These are phyloP conservation scores for Tolypocladium album DNA, from an alignment of 2,329 filamentous ascomycete genomes.

Conservation along the genomic window DNA sequence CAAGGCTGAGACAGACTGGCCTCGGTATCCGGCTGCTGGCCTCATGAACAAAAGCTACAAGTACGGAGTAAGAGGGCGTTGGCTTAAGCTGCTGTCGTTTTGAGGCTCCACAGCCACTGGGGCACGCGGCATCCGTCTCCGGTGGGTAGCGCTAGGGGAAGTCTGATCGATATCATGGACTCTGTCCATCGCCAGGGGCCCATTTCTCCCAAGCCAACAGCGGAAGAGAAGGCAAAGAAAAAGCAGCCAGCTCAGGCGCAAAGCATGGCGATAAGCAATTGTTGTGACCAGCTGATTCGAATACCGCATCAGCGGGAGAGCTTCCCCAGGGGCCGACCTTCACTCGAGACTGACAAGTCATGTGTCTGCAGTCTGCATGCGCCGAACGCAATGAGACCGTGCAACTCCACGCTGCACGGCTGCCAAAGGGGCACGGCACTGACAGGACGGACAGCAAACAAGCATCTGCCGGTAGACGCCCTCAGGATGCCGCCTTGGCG, in stretches of 20 bases:
- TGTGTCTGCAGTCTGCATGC: not conserved
- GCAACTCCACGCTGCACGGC: not conserved
- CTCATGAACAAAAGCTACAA: not conserved
- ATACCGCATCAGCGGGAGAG: not conserved
- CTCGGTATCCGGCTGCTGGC: constrained; percentile 4
- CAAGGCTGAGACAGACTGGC: constrained; percentile 19
- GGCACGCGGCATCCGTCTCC: not conserved
- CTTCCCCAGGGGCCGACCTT: not conserved
- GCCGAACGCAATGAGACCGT: not conserved
- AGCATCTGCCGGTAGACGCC: constrained; percentile 1
- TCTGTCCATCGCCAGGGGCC: not conserved
- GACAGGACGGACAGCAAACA: not conserved
- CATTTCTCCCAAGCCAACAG: not conserved
- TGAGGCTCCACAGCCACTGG: not conserved
- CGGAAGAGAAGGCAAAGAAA: not conserved
- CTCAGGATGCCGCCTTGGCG: not conserved
- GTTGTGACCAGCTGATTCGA: not conserved
- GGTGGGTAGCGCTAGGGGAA: not conserved
- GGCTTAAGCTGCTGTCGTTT: not conserved
- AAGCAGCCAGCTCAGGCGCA: not conserved
- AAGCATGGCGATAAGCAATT: not conserved
- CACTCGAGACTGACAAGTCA: not conserved
- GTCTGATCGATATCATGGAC: not conserved
- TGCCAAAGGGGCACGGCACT: not conserved
- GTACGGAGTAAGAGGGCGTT: not conserved